Evolutionary conservation across 169 alveolate species (phyloP).

Genomic region (Perkinsus marinus): DNA sequence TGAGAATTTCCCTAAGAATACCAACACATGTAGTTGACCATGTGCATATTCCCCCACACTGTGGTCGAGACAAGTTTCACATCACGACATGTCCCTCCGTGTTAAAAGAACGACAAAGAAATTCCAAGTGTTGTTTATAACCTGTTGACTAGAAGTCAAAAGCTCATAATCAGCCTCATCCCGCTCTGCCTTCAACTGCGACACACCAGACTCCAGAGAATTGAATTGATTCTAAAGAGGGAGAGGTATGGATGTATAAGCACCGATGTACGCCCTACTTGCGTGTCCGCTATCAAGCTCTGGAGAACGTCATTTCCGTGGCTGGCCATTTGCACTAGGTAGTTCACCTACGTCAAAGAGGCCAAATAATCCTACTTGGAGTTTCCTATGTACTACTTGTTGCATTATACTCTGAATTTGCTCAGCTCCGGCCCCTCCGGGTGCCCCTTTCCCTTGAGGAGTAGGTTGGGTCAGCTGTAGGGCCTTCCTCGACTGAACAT

Average conservation of each 20-base stretch:
- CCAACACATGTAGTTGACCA: too few species aligned
- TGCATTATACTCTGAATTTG: neutral
- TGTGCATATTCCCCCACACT: too few species aligned
- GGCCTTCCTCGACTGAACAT: neutral
- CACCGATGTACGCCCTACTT: neutral
- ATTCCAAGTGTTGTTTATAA: neutral
- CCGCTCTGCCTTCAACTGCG: neutral
- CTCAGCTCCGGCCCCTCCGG: neutral
- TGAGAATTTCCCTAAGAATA: too few species aligned
- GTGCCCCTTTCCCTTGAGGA: neutral
- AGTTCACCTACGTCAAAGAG: neutral
- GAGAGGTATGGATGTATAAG: neutral
- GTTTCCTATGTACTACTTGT: neutral
- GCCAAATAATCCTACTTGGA: neutral
- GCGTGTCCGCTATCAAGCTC: neutral
- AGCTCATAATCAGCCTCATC: neutral
- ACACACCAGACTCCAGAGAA: neutral
- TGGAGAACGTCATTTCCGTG: neutral
- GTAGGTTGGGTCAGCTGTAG: neutral
- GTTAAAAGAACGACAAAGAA: too few species aligned
- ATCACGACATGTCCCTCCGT: neutral
- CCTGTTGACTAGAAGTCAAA: neutral
- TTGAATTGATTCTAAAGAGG: neutral
- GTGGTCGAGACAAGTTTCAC: too few species aligned
- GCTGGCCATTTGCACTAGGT: neutral